Conservation (phyloP, 768 basidiomycete genomes). For the Tricholoma matsutake region DNA sequence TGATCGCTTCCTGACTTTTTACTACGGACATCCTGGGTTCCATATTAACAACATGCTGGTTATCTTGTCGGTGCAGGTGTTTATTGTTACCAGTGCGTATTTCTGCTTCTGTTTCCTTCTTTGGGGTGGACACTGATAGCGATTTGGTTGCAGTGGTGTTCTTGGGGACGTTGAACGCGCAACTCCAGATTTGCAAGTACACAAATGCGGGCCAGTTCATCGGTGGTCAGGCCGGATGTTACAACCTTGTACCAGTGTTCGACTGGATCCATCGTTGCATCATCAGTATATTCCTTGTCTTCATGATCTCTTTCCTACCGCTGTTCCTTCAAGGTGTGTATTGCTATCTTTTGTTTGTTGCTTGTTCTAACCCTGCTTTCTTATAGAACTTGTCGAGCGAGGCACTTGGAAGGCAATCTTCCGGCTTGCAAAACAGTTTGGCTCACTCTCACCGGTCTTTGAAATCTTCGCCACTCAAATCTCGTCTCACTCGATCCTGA, state of each 20-base stretch:
- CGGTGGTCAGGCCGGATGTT: slow-evolving; percentile 83
- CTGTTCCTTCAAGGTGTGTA: slow-evolving; percentile 88
- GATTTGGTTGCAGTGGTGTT: slow-evolving; percentile 69
- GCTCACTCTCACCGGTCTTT: slow-evolving; percentile 91
- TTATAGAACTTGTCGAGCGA: slow-evolving; percentile 87
- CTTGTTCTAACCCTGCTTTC: slow-evolving; percentile 10
- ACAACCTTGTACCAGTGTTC: slow-evolving; percentile 91
- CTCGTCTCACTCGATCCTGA: slow-evolving; percentile 95
- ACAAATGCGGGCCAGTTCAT: slow-evolving; percentile 67
- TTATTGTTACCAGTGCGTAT: slow-evolving; percentile 83
- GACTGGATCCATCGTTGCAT: slow-evolving; percentile 96
- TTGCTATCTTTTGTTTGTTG: background rate
- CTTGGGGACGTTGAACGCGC: slow-evolving; percentile 87
- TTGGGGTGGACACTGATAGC: slow-evolving; percentile 1
- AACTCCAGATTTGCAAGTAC: slow-evolving; percentile 79
- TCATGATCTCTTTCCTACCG: slow-evolving; percentile 94
- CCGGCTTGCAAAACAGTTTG: slow-evolving; percentile 91
- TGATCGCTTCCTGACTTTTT: slow-evolving; percentile 98
- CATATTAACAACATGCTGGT: slow-evolving; percentile 99
- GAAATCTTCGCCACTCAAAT: slow-evolving; percentile 99
- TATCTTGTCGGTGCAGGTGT: slow-evolving; percentile 94
- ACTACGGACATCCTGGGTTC: slow-evolving; percentile 99
- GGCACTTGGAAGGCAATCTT: slow-evolving; percentile 90
- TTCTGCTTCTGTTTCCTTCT: slow-evolving; percentile 2
- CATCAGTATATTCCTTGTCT: slow-evolving; percentile 97